Evolutionary conservation across 441 rosid genomes (phyloP), one percentile per base, ranked within the genome.

Genomic region (Adansonia madagascariensis): DNA sequence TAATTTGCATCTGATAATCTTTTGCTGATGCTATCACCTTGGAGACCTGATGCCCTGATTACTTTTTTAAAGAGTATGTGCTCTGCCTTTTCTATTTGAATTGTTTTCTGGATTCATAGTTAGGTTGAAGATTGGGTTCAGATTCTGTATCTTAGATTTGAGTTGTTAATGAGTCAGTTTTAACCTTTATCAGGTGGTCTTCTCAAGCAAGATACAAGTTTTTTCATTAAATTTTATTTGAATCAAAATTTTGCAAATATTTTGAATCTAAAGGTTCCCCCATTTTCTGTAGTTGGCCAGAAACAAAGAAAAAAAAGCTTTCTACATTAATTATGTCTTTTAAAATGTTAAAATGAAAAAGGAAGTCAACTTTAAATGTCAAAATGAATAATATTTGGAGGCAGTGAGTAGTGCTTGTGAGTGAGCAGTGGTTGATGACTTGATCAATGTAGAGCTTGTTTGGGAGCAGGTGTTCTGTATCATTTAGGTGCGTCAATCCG

Each of bases 1-100:
- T 81, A 81, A 81, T 81, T 78, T 81, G 81, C 79, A 18, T 81
- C 74, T 77, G 81, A 77, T 64, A 46, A 27, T 69, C 15, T 17
- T 15, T 47, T 53, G 43, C 46, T 78, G 79, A 70, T 75, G 79
- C 59, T 70, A 75, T 56, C 52, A 66, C 76, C 56, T 81, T 70
- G 41, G 8, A 50, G 17, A 62, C 0, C 73, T 74, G 78, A 77
- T 76, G 75, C 77, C 77, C 43, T 65, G 14, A 20, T 44, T 68
- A 15, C 15, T 22, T 67, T 61, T 64, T 43, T 39, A 17, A 41
- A 11, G 10, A 41, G 15, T 63, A n/a, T 9, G 11, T 17, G 53
- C 31, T 66, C 44, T 66, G 15, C 43, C 27, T 9, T 43, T 18
- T 41, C 46, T 7, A 43, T 7, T 35, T 65, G 7, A 65, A 41